These are phyloP conservation scores for Puccinia novopanici DNA, from an alignment of 1,284 basidiomycete species.

Conservation along the genomic window DNA sequence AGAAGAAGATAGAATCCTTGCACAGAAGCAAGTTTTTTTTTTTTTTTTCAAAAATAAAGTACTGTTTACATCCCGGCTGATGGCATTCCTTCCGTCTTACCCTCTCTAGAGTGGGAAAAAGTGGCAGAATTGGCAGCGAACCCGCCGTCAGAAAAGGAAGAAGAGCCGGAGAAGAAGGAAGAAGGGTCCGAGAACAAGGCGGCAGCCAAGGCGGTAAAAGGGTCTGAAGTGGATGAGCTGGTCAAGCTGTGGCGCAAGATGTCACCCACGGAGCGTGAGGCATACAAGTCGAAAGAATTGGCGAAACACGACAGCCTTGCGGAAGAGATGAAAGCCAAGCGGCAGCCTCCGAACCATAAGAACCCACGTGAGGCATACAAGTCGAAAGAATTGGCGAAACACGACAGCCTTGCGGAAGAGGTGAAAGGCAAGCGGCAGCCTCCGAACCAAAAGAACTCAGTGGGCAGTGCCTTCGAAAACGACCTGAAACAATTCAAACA, in stretches of 20 bases:
- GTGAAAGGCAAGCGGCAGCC: slow-evolving; percentile 38
- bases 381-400: slow-evolving; percentile 66
- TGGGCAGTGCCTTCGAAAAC: background rate
- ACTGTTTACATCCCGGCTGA: no score
- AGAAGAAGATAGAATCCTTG: slow-evolving; percentile 69
- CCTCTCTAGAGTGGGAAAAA: no score
- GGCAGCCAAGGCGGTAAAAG: background rate
- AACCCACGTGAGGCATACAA: slow-evolving; percentile 63
- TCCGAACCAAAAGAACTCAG: slow-evolving; percentile 23
- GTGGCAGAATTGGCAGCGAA: no score
- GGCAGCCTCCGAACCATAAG: slow-evolving; percentile 34
- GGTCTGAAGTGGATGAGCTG: background rate
- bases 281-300: slow-evolving; percentile 65
- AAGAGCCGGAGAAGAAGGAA: no score
- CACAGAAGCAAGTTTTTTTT: slow-evolving; percentile 65
- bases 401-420: slow-evolving; percentile 72
- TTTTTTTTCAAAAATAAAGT: background rate
- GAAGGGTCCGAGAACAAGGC: background rate
- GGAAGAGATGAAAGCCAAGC: slow-evolving; percentile 55
- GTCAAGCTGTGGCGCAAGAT: background rate
- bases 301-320: slow-evolving; percentile 77
- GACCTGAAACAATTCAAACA: background rate
- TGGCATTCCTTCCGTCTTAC: no score
- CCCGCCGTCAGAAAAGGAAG: no score
- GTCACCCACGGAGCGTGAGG: slow-evolving; percentile 57